Conservation (phyloP, 2,329 filamentous ascomycete genomes). For the Pseudogymnoascus sp. region DNA sequence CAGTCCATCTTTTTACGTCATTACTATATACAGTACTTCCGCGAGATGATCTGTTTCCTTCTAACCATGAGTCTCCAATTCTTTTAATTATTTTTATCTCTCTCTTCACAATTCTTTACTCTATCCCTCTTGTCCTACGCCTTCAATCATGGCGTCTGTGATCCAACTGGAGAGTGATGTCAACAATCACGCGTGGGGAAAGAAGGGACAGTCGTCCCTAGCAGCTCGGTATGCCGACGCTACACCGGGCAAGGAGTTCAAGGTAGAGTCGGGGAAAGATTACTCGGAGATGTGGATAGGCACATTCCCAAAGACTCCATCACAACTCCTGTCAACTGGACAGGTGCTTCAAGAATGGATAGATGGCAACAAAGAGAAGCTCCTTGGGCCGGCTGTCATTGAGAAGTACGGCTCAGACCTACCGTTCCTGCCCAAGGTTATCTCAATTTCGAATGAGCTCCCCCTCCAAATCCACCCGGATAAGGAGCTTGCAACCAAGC, state of each 20-base stretch:
- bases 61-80: neutral
- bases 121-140: neutral
- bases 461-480: conserved; percentile 70
- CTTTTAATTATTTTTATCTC: neutral
- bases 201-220: conserved; percentile 56
- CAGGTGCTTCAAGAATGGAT: conserved; percentile 59
- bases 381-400: conserved; percentile 56
- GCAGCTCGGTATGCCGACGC: conserved; percentile 58
- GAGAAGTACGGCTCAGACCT: conserved; percentile 57
- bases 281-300: conserved; percentile 74
- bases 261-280: conserved; percentile 53
- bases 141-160: conserved; percentile 25
- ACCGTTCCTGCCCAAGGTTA: conserved; percentile 66
- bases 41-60: neutral
- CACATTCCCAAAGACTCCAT: conserved; percentile 65
- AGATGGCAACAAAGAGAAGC: conserved; percentile 50
- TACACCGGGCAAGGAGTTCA: conserved; percentile 55
- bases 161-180: conserved; percentile 41
- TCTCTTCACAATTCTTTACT: conserved; percentile 16
- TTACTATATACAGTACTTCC: neutral
- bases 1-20: conserved; percentile 6
- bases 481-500: conserved; percentile 54
- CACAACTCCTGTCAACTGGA: conserved; percentile 52
- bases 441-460: conserved; percentile 68
- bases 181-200: conserved; percentile 65